Evolutionary conservation across 2,329 filamentous ascomycete species (phyloP).

Genomic region (Aspergillus proliferans): DNA sequence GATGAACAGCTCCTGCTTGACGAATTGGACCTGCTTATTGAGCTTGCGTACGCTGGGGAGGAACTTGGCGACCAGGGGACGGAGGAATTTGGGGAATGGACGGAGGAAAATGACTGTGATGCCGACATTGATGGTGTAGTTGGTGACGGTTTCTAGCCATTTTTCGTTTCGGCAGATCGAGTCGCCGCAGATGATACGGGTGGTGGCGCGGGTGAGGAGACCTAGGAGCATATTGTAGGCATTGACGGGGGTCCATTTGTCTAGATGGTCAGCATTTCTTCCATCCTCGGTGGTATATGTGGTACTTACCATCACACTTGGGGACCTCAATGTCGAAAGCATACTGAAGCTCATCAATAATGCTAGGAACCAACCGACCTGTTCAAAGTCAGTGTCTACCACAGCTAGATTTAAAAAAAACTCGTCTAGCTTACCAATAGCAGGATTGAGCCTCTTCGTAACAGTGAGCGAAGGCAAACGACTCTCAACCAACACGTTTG

Average conservation of each 20-base stretch:
- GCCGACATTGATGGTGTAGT: constrained; percentile 32
- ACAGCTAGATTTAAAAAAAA: too few species aligned
- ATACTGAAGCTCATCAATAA: constrained; percentile 21
- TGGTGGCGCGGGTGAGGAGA: constrained; percentile 35
- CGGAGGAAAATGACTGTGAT: constrained; percentile 27
- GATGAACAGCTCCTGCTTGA: constrained; percentile 26
- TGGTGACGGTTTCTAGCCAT: constrained; percentile 31
- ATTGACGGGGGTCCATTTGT: constrained; percentile 17
- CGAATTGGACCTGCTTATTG: constrained; percentile 22
- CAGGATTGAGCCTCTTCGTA: constrained; percentile 18
- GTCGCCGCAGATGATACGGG: constrained; percentile 36
- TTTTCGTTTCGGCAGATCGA: constrained; percentile 30
- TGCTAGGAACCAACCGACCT: constrained; percentile 19
- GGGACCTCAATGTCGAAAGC: constrained; percentile 19
- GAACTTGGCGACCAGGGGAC: constrained; percentile 28
- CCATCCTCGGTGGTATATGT: background rate
- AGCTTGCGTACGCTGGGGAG: constrained; percentile 30
- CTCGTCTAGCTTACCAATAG: constrained; percentile 10
- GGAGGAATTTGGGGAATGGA: constrained; percentile 27
- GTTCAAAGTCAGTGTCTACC: background rate
- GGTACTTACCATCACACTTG: constrained; percentile 16
- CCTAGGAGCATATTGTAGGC: constrained; percentile 22
- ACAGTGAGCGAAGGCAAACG: constrained; percentile 18
- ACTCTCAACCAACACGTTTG: constrained; percentile 21
- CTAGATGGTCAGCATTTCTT: constrained; percentile 5